Evolutionary conservation across 768 basidiomycete species (phyloP).

Genomic region (Kwoniella bestiolae): DNA sequence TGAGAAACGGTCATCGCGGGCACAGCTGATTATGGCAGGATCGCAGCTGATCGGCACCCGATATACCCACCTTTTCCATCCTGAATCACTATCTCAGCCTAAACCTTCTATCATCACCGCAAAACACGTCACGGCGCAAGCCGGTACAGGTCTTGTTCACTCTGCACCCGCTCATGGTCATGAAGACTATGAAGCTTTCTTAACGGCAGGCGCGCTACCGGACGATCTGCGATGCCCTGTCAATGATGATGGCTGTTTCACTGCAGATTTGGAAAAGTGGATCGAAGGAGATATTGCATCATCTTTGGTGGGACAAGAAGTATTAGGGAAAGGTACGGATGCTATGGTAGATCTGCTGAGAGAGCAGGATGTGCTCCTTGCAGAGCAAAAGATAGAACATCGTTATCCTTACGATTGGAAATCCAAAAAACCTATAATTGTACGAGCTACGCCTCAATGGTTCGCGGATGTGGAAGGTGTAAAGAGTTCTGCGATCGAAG

Average conservation of each 20-base stretch:
- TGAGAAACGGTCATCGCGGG: conserved; percentile 27
- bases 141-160: conserved; percentile 96
- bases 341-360: conserved; percentile 68
- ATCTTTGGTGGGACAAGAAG: conserved; percentile 69
- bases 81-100: conserved; percentile 20
- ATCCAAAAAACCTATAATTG: conserved; percentile 87
- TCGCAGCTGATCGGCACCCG: conserved; percentile 66
- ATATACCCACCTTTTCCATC: conserved; percentile 69
- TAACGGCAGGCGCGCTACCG: conserved; percentile 33
- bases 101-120: conserved; percentile 67
- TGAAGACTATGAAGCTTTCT: conserved; percentile 84
- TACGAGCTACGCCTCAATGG: conserved; percentile 94
- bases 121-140: conserved; percentile 76
- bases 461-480: conserved; percentile 89
- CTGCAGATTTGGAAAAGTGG: conserved; percentile 64
- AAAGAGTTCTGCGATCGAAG: conserved; percentile 73
- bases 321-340: conserved; percentile 73
- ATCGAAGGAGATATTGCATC: conserved; percentile 63
- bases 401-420: conserved; percentile 97
- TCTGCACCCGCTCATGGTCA: conserved; percentile 92
- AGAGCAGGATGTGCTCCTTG: conserved; percentile 65
- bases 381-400: conserved; percentile 75
- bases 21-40: conserved; percentile 46
- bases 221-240: conserved; percentile 77
- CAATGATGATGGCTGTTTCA: conserved; percentile 74